Percentiles rank a stretch among this genome's conserved stretches.
These are phyloP conservation scores for Suillus variegatus DNA, from an alignment of 768 basidiomycete genomes.

Conservation along the genomic window DNA sequence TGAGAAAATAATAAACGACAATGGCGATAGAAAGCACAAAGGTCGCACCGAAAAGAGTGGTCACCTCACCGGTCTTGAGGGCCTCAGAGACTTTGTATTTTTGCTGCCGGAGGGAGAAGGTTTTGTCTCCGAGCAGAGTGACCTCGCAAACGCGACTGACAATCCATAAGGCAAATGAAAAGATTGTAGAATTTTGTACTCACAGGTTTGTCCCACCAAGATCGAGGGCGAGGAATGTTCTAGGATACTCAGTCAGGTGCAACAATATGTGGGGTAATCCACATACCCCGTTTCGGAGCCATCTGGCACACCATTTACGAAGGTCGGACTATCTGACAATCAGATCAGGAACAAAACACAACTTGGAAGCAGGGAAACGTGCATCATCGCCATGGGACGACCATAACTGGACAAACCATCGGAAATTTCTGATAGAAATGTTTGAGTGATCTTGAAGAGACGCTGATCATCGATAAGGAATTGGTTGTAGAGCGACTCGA, in stretches of 20 bases:
- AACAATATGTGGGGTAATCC: conserved; percentile 9
- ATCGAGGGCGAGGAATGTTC: conserved; percentile 95
- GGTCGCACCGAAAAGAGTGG: conserved; percentile 75
- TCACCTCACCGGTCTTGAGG: conserved; percentile 91
- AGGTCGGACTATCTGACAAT: conserved; percentile 68
- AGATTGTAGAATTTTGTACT: conserved; percentile 28
- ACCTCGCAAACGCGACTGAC: conserved; percentile 93
- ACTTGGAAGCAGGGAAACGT: conserved; percentile 22
- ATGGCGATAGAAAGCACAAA: conserved; percentile 6
- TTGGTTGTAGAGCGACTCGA: conserved; percentile 69
- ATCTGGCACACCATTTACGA: conserved; percentile 93
- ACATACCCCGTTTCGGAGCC: conserved; percentile 91
- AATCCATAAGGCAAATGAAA: conserved; percentile 1
- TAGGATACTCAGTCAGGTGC: conserved; percentile 30
- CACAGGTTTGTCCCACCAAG: conserved; percentile 98
- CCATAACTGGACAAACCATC: conserved; percentile 73
- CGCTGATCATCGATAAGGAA: conserved; percentile 65
- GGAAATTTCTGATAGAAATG: conserved; percentile 81
- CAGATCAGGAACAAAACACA: background rate
- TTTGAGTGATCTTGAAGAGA: conserved; percentile 69
- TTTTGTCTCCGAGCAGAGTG: conserved; percentile 83
- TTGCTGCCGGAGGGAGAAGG: conserved; percentile 89
- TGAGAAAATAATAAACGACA: conserved; percentile 31
- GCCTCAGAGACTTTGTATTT: conserved; percentile 96
- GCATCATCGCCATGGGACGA: conserved; percentile 94